Conservation (phyloP, 768 basidiomycete species). For the Sporobolomyces phaffii region DNA sequence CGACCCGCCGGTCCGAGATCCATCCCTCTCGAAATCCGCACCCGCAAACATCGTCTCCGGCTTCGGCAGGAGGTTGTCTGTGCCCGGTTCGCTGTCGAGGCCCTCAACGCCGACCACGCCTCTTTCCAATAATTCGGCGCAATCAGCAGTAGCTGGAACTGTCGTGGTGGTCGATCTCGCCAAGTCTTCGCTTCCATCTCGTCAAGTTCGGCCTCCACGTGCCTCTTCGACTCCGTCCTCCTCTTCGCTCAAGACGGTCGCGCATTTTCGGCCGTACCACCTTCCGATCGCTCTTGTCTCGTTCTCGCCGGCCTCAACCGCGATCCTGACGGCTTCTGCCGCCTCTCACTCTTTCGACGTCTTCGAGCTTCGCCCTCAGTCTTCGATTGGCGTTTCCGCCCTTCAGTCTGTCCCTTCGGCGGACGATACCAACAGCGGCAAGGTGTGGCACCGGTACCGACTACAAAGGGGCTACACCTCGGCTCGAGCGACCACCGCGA, state of each 20-base stretch:
- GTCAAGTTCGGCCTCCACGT: not conserved
- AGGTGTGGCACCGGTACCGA: conserved; percentile 42
- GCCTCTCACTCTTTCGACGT: conserved; percentile 38
- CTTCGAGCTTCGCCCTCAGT: conserved; percentile 39
- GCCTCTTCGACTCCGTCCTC: not conserved
- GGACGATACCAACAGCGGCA: conserved; percentile 2
- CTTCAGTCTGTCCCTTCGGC: not conserved
- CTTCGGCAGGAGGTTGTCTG: not conserved
- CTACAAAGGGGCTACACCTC: conserved; percentile 35
- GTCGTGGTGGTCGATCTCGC: conserved; percentile 38
- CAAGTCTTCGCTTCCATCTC: not conserved
- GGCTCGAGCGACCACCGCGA: not conserved
- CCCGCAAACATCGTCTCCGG: conserved; percentile 12
- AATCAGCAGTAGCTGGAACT: conserved; percentile 2
- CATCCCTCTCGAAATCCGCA: conserved; percentile 33
- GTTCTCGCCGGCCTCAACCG: conserved; percentile 29
- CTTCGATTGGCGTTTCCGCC: not conserved
- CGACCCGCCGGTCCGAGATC: too few relatives aligned
- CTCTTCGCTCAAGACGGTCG: conserved; percentile 6
- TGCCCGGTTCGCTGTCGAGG: not conserved
- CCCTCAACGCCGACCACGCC: not conserved
- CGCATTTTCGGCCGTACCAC: conserved; percentile 38
- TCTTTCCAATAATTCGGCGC: not conserved
- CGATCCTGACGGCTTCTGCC: conserved; percentile 28
- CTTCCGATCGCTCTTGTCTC: conserved; percentile 36